Base-by-base conservation (phyloP, 176 grass and related monocot species). In the Puccinellia tenuiflora region DNA sequence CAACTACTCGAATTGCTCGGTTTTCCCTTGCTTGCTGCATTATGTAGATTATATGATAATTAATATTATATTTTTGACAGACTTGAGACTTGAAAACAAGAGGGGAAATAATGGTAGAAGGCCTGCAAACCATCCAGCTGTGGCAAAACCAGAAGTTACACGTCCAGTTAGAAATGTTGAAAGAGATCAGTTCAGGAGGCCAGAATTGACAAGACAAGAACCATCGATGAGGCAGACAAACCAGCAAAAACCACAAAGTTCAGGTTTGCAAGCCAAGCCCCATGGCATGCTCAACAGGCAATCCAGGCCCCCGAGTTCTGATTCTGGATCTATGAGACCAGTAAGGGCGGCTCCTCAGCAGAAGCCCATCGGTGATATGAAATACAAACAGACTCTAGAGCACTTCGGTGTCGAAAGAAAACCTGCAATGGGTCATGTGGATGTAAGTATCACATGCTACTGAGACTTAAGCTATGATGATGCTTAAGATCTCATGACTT, bases 391-490 rank as follows among this genome's bases (percentile, higher is more conserved):
- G 30, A 73, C 56, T 26, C 74, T 12, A 73, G 78, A 87, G 18
- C 76, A 79, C 35, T 67, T 55, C 38, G 25, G 74, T 16, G 33
- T 93, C 37, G 91, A 85, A 65, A 89, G 88, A 74, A 99, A 81
- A 53, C 87, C 77, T 8, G 66, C 76, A 1, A 38, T 21, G 51
- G 47, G 39, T 52, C 88, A 79, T 66, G 68, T 48, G 33, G 87
- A 98, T 86, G 96, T 98, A 90, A 98, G 96, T 90, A 85, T 81
- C 76, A 26, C 66, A 78, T 85, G 24, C 54, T 73, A 77, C 52
- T 61, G 25, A 65, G 22, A 20, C 60, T 47, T 76, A 78, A 56
- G 10, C 25, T 83, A 80, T 79, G 7, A 77, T 21, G n/a, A 17
- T 9, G 4, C 30, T 88, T 60, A 74, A 43, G 30, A 76, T 75